phyloP scores from a whole-genome alignment of 768 basidiomycete species.

The Suillus weaverae region DNA sequence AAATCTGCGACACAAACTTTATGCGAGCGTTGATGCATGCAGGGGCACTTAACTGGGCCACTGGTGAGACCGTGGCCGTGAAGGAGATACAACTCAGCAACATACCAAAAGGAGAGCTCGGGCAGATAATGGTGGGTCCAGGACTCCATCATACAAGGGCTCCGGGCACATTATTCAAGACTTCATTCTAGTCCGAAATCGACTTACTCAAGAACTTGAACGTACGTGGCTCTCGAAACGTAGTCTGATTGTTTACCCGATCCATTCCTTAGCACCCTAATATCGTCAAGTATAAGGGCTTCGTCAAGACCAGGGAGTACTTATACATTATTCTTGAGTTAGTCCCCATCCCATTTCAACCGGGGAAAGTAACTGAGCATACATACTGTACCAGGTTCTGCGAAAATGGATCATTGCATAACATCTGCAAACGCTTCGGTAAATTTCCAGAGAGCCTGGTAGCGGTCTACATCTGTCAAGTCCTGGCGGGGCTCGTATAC shows the following conservation, averaged over 20 bases:
- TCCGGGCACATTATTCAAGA: slow-evolving; percentile 5
- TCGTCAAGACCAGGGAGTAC: slow-evolving; percentile 91
- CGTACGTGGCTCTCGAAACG: slow-evolving; percentile 43
- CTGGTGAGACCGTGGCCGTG: slow-evolving; percentile 97
- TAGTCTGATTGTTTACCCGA: slow-evolving; percentile 15
- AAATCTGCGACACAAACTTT: neutral
- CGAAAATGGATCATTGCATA: slow-evolving; percentile 96
- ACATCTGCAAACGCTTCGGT: slow-evolving; percentile 94
- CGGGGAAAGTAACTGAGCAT: slow-evolving; percentile 6
- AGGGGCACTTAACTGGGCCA: slow-evolving; percentile 93
- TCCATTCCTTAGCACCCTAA: slow-evolving; percentile 72
- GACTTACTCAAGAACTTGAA: slow-evolving; percentile 96
- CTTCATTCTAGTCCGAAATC: slow-evolving; percentile 77
- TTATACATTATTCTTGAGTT: slow-evolving; percentile 97
- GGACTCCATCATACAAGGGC: neutral
- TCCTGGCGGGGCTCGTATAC: slow-evolving; percentile 93
- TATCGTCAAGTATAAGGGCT: slow-evolving; percentile 99
- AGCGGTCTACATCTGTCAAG: slow-evolving; percentile 95
- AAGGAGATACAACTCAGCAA: slow-evolving; percentile 96
- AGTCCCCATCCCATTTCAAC: slow-evolving; percentile 25
- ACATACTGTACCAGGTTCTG: slow-evolving; percentile 60
- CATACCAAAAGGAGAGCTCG: slow-evolving; percentile 89
- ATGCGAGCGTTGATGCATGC: slow-evolving; percentile 12
- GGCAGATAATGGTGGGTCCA: slow-evolving; percentile 88
- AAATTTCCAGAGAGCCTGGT: slow-evolving; percentile 98